Percentiles rank a stretch among this genome's conserved stretches.
Evolutionary conservation across 805 yeast species (phyloP).

Genomic region (Priceomyces melissophilus): DNA sequence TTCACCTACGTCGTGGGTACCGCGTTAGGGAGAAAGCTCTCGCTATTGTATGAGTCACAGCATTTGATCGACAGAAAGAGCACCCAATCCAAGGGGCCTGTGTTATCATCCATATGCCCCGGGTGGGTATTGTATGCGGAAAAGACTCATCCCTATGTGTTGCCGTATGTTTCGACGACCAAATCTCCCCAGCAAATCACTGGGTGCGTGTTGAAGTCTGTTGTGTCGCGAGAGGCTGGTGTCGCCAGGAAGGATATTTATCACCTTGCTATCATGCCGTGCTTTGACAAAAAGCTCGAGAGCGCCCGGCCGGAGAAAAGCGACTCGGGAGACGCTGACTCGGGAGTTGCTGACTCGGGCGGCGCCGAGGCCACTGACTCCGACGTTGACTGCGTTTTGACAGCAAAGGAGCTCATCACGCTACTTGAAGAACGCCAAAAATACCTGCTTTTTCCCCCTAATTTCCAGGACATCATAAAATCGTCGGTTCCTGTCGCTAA

Average conservation of each 20-base stretch:
- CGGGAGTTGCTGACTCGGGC: no score
- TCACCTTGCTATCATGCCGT: slow-evolving; percentile 91
- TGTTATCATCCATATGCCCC: slow-evolving; percentile 78
- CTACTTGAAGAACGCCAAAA: slow-evolving; percentile 57
- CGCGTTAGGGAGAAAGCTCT: slow-evolving; percentile 71
- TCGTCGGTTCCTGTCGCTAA: slow-evolving; percentile 11
- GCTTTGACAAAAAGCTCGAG: slow-evolving; percentile 94
- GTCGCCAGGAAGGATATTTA: slow-evolving; percentile 48
- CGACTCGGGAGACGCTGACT: no score
- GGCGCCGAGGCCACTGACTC: slow-evolving; percentile 17
- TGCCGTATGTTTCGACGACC: slow-evolving; percentile 66
- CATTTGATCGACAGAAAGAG: slow-evolving; percentile 44
- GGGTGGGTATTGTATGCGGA: slow-evolving; percentile 97
- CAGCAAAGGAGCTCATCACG: slow-evolving; percentile 82
- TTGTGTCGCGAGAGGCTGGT: slow-evolving; percentile 30
- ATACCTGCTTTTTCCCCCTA: slow-evolving; percentile 23
- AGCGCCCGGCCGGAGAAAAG: slow-evolving; percentile 81
- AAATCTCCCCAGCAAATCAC: slow-evolving; percentile 94
- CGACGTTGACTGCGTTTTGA: slow-evolving; percentile 93
- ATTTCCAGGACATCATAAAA: slow-evolving; percentile 7
- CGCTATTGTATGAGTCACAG: slow-evolving; percentile 45
- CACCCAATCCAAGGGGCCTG: slow-evolving; percentile 37
- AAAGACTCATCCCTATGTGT: slow-evolving; percentile 85
- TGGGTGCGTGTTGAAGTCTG: slow-evolving; percentile 66
- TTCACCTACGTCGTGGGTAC: slow-evolving; percentile 79